Evolutionary conservation across 2,329 filamentous ascomycete genomes (phyloP), one percentile per base, ranked within the genome.

Genomic region (Xylaria digitata): DNA sequence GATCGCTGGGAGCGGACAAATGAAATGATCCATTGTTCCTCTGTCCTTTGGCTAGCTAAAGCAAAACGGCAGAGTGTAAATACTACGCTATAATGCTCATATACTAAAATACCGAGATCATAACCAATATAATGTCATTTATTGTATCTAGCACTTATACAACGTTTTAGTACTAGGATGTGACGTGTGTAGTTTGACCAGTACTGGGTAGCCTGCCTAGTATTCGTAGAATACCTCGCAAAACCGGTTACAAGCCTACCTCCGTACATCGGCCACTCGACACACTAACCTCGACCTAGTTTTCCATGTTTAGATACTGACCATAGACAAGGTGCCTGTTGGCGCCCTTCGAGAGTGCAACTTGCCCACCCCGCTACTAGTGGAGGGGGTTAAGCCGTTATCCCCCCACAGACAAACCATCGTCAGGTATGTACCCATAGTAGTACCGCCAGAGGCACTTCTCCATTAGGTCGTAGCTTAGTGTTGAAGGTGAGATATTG

Each of bases 1-100:
- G n/a, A 67, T n/a, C 8, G 63, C 13, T 40, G 63, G 63, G 23
- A 63, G 32, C 21, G 58, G 63, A 37, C 63, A 66, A 21, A 66
- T 1, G 6, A 63, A 7, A 30, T 66, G 59, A 50, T 49, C 60
- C 65, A 67, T 67, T 52, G 26, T 56, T 34, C n/a, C 32, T 34
- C 7, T 32, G 11, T 48, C 34, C 19, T 55, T n/a, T 26, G 37
- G 13, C 2, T 15, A 30, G 30, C 42, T 7, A 63, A 50, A 42
- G 23, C 57, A 65, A 52, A 21, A 19, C 34, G 26, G 40, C n/a
- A 54, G n/a, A 40, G 21, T 7, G 15, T 9, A 42, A 3, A 9
- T 45, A 5, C 37, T 58, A 58, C 45, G 40, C 21, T 32, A 17
- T 6, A 19, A 5, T 26, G 26, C 30, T 32, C 13, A 17, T 45